Evolutionary conservation across 768 basidiomycete genomes (phyloP), one percentile per base, ranked within the genome.

Genomic region (Hortiboletus campestris): DNA sequence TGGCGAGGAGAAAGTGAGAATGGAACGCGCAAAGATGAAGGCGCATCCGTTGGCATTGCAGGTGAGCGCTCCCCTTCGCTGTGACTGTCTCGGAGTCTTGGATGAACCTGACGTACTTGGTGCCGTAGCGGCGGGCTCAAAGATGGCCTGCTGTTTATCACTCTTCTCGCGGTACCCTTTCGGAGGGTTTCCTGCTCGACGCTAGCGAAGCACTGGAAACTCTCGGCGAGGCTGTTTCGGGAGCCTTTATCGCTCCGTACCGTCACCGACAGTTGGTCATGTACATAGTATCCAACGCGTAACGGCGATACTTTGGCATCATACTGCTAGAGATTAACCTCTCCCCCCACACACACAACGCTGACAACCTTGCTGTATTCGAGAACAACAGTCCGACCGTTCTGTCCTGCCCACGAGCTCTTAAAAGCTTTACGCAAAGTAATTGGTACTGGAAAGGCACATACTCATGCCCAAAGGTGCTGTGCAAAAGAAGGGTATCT

Each of bases 1-100:
- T 92, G 84, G 87, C 89, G 31, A 89, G 85, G 67, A 77, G 89
- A 57, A 81, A 87, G 69, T 89, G 71, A 80, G 14, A 6, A 32
- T n/a, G 17, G 17, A n/a, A 32, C 17, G 13, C 19, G 38, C n/a
- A 40, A 22, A 11, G 5, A 2, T 28, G 32, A 31, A 46, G 7
- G 20, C 11, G 7, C 22, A 19, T 35, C 9, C n/a, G n/a, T 42
- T 19, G 16, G n/a, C 20, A 19, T 46, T 14, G 57, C 38, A 45
- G 46, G 64, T 66, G 35, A 44, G 61, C 12, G 13, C 29, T 32
- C 11, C 12, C 5, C 3, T 25, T 20, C 14, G n/a, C 29, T 11
- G 17, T 25, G 12, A 4, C 32, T 5, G 12, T 49, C 25, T 25
- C 25, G 25, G 17, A 2, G 12, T 41, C 34, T 48, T 6, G 35